Base-by-base conservation (phyloP, 2,329 filamentous ascomycete genomes). In the Cladorrhinum sp. region DNA sequence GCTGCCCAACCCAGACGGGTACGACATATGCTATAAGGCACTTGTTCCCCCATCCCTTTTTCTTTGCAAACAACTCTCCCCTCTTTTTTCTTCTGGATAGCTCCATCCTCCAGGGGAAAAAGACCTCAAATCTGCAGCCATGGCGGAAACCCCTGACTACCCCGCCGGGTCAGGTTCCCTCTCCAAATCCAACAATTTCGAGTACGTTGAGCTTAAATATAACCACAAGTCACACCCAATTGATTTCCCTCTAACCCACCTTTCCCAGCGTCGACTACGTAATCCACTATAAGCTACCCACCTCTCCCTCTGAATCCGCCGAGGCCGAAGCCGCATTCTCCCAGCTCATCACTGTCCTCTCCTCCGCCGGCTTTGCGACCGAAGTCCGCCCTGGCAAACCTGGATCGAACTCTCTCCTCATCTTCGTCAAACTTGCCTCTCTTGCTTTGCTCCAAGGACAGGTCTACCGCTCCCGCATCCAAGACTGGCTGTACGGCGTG, bases 401-500 rank as follows among this genome's bases (percentile, higher is more conserved):
- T 25, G 81, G 84, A 56, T 90, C 85, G 59, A 91, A 91, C 66
- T 91, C 91, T 2, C 78, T 98, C 41, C 81, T 98, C 52, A 77
- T 98, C 67, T 97, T 96, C 72, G 83, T 93, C 71, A 90, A 88
- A 71, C 85, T 96, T 48, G 87, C 89, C 36, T 92, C 91, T 22
- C 82, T 89, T 63, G 81, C 86, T 67, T 85, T 92, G 65, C 81
- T 99, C 62, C 85, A 84, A 62, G 86, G 87, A 65, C 91, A 96
- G 69, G 84, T 96, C 54, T 96, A 96, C 75, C 86, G 92, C 65
- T 91, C 90, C 59, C 86, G 95, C 65, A 87, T 97, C 18, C 90
- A 92, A 72, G 95, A 98, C 76, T 99, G 93, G 92, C 85, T 98
- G 32, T 89, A 95, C 72, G 92, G 93, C 56, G 89, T 97, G 58